Evolutionary conservation across 148 eudicot species (phyloP).

Genomic region (Mesembryanthemum crystallinum): DNA sequence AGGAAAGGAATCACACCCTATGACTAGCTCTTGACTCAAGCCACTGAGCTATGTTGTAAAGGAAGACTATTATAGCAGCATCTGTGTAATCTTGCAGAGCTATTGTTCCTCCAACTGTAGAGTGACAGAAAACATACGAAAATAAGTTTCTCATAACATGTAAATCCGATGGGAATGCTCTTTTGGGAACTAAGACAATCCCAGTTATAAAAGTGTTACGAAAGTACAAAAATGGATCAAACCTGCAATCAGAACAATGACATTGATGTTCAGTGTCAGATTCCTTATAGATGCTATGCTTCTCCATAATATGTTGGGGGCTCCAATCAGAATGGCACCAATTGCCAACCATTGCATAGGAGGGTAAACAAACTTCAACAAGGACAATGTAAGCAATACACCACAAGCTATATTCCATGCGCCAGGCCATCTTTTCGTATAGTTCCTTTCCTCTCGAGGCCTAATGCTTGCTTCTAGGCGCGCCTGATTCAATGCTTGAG

Average conservation of each 20-base stretch:
- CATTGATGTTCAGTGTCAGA: slow-evolving; percentile 37
- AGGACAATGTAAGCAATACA: slow-evolving; percentile 36
- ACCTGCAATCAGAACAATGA: slow-evolving; percentile 47
- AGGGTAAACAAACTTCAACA: slow-evolving; percentile 40
- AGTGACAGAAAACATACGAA: neutral
- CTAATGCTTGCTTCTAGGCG: slow-evolving; percentile 43
- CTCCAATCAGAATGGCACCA: slow-evolving; percentile 40
- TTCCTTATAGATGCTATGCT: slow-evolving; percentile 44
- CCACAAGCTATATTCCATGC: slow-evolving; percentile 40
- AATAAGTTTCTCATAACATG: neutral
- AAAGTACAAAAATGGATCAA: too few relatives aligned
- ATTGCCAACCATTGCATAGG: slow-evolving; percentile 49
- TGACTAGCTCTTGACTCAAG: slow-evolving; percentile 47
- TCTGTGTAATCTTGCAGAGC: slow-evolving; percentile 44
- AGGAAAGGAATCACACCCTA: slow-evolving; percentile 25
- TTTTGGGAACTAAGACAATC: neutral
- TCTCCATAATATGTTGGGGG: slow-evolving; percentile 35
- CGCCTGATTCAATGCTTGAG: slow-evolving; percentile 40
- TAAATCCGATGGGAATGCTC: neutral
- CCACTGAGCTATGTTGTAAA: slow-evolving; percentile 49
- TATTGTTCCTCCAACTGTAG: slow-evolving; percentile 41
- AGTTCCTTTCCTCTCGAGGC: slow-evolving; percentile 28
- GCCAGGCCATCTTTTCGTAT: slow-evolving; percentile 43
- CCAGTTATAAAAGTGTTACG: neutral
- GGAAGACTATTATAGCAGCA: slow-evolving; percentile 46